These are phyloP conservation scores for Mucor saturninus DNA, from an alignment of 371 early-diverging fungal genomes.

Conservation along the genomic window DNA sequence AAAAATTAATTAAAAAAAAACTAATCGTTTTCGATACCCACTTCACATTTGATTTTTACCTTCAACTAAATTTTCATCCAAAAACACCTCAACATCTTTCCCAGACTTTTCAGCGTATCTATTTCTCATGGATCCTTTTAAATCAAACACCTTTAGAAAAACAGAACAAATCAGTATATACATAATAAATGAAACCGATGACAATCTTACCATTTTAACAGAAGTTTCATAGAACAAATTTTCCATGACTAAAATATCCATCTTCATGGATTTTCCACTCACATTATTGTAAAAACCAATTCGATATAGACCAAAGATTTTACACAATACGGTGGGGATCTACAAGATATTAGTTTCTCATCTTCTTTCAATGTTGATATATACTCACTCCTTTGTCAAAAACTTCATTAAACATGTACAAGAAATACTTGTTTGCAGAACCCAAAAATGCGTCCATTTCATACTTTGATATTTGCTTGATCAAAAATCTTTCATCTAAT, in stretches of 20 bases:
- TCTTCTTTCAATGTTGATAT: neutral
- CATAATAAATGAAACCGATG: constrained; percentile 7
- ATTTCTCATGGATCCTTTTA: constrained; percentile 95
- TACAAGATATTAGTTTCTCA: constrained; percentile 22
- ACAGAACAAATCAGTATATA: neutral
- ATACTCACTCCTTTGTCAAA: constrained; percentile 67
- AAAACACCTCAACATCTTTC: constrained; percentile 81
- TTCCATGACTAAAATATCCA: constrained; percentile 96
- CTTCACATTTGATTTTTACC: constrained; percentile 37
- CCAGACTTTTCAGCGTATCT: constrained; percentile 89
- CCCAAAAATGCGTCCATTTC: constrained; percentile 90
- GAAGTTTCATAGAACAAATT: constrained; percentile 88
- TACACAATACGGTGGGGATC: constrained; percentile 87
- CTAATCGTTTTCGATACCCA: neutral
- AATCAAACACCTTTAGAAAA: constrained; percentile 77
- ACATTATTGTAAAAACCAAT: constrained; percentile 83
- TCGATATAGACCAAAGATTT: constrained; percentile 93
- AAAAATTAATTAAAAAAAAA: neutral
- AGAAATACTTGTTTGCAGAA: constrained; percentile 93
- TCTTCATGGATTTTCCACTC: constrained; percentile 79
- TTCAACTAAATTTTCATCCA: constrained; percentile 93
- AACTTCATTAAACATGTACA: constrained; percentile 85
- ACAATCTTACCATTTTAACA: constrained; percentile 57
- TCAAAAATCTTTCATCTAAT: constrained; percentile 86
- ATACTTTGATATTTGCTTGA: constrained; percentile 87